Evolutionary conservation across 305 asterid species (phyloP).

Genomic region (Ruellia speciosa): DNA sequence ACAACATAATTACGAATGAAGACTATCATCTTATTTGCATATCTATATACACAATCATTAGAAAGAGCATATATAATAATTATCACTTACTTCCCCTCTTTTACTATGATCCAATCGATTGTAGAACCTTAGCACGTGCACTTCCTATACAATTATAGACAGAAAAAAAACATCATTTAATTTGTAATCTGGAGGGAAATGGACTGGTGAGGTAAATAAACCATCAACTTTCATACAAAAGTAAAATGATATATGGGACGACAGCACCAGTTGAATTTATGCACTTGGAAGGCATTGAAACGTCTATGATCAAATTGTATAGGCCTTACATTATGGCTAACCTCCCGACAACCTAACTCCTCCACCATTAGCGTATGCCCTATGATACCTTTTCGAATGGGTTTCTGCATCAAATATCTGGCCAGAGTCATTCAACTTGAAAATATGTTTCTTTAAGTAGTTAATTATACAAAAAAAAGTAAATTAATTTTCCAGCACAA

Average conservation of each 20-base stretch:
- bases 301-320: conserved; percentile 1
- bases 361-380: conserved; percentile 60
- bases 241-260: neutral
- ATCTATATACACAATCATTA: neutral
- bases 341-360: conserved; percentile 49
- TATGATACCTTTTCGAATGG: conserved; percentile 51
- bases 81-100: conserved; percentile 14
- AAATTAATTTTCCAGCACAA: neutral
- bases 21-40: neutral
- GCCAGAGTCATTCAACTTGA: neutral
- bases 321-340: conserved; percentile 36
- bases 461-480: neutral
- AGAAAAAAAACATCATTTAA: neutral
- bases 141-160: conserved; percentile 6
- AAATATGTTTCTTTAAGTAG: neutral
- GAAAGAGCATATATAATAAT: neutral
- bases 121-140: conserved; percentile 13
- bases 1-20: neutral
- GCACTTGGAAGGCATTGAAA: no score
- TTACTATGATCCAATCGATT: conserved; percentile 9
- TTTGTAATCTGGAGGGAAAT: neutral
- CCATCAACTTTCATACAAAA: neutral
- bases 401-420: conserved; percentile 33
- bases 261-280: neutral
- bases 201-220: neutral